Evolutionary conservation across 2,329 filamentous ascomycete species (phyloP).

Genomic region (Beauveria medogensis): DNA sequence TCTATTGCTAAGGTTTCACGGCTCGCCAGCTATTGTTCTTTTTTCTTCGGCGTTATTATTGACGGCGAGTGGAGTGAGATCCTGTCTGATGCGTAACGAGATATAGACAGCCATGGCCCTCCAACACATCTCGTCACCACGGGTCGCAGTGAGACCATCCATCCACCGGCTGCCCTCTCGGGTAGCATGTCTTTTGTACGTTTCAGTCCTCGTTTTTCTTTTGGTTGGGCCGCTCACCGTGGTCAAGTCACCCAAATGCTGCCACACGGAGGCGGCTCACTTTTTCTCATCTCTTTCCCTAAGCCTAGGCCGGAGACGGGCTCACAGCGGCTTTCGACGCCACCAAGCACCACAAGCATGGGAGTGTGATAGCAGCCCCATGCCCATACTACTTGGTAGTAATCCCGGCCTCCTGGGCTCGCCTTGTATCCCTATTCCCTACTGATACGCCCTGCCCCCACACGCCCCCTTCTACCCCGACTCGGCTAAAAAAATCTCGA

Average conservation of each 20-base stretch:
- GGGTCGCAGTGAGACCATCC: background rate
- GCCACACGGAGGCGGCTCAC: background rate
- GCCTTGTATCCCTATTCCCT: background rate
- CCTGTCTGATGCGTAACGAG: background rate
- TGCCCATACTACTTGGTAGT: background rate
- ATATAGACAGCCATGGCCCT: background rate
- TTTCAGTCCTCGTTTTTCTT: background rate
- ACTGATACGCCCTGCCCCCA: background rate
- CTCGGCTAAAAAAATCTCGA: conserved; percentile 5
- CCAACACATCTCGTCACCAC: background rate
- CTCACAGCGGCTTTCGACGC: background rate
- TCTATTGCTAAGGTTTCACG: background rate
- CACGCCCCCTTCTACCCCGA: conserved; percentile 5
- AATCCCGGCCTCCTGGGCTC: conserved; percentile 5
- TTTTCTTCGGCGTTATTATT: background rate
- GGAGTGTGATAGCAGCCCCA: too few relatives aligned
- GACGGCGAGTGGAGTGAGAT: background rate
- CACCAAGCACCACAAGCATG: background rate
- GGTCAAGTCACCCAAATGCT: background rate
- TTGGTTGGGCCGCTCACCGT: conserved; percentile 1
- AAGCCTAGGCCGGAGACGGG: background rate
- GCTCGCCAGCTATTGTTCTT: background rate
- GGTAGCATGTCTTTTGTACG: background rate
- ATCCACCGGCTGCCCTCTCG: background rate
- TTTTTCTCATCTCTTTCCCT: background rate